Conservation (phyloP, 352 stramenopile genomes). For the Phytophthora citrophthora region DNA sequence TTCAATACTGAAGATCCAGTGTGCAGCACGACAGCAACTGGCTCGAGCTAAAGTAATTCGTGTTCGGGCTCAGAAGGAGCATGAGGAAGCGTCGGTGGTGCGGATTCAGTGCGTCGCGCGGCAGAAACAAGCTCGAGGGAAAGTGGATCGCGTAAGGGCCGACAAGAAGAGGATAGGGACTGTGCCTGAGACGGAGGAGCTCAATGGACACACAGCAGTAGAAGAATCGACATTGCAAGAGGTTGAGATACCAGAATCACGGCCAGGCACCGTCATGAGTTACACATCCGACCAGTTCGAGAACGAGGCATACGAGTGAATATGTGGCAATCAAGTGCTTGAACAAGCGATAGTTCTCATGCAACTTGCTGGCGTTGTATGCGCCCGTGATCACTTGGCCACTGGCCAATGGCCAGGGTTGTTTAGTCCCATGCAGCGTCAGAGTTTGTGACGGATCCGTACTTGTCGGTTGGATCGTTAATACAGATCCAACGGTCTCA, state of each 20-base stretch:
- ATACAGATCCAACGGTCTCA: too few species aligned
- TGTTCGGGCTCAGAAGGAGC: slow-evolving; percentile 12
- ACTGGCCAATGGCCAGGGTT: slow-evolving; percentile 3
- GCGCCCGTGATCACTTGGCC: not conserved
- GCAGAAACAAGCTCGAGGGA: slow-evolving; percentile 51
- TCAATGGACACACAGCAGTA: not conserved
- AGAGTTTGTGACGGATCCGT: not conserved
- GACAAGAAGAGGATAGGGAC: slow-evolving; percentile 14
- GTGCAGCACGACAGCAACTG: slow-evolving; percentile 40
- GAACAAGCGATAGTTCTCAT: slow-evolving; percentile 2
- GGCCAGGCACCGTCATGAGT: slow-evolving; percentile 64
- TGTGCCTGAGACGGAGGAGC: not conserved
- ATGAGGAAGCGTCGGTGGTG: slow-evolving; percentile 32
- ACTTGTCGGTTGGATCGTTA: not conserved
- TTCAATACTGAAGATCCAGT: slow-evolving; percentile 39
- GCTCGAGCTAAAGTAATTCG: slow-evolving; percentile 23
- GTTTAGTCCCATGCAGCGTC: slow-evolving; percentile 7
- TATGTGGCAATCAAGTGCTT: not conserved
- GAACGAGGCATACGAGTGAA: slow-evolving; percentile 40
- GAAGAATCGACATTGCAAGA: not conserved
- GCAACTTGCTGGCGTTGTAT: not conserved
- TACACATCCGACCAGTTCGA: slow-evolving; percentile 73
- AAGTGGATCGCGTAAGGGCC: slow-evolving; percentile 35
- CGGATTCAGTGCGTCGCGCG: slow-evolving; percentile 67
- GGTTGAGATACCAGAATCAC: not conserved